Conservation (phyloP, 768 basidiomycete species). For the Suillus plorans region DNA sequence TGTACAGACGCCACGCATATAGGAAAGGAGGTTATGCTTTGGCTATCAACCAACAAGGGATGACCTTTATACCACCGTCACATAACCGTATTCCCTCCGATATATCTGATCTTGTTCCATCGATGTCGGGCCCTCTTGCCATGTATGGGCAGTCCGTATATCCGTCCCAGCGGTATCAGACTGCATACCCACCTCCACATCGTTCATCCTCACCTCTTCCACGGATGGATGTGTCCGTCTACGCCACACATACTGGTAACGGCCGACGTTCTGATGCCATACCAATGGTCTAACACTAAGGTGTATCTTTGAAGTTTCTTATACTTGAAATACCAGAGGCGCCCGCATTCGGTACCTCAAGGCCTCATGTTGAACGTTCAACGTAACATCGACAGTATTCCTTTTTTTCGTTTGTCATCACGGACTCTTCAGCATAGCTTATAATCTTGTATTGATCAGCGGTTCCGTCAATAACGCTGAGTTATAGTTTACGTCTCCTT, state of each 20-base stretch:
- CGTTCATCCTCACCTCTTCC: slow-evolving; percentile 10
- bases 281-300: slow-evolving; percentile 19
- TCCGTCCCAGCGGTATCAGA: neutral
- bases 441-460: no score
- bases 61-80: neutral
- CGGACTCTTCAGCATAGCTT: no score
- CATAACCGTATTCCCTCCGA: slow-evolving; percentile 16
- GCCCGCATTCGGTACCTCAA: neutral
- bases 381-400: no score
- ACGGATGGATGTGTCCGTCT: slow-evolving; percentile 14
- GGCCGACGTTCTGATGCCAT: slow-evolving; percentile 10
- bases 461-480: no score
- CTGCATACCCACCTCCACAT: neutral
- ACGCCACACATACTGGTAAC: slow-evolving; percentile 4
- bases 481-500: no score
- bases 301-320: neutral
- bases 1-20: slow-evolving; percentile 14
- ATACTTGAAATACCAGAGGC: neutral
- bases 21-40: neutral
- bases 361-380: no score
- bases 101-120: slow-evolving; percentile 5
- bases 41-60: neutral
- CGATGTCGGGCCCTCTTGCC: neutral
- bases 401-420: no score
- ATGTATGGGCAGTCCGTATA: neutral